A percentile compares a stretch with the other conserved stretches of the same genome.
These are phyloP conservation scores for Cladochytrium tenue DNA, from an alignment of 371 early-diverging fungal genomes.

Conservation along the genomic window DNA sequence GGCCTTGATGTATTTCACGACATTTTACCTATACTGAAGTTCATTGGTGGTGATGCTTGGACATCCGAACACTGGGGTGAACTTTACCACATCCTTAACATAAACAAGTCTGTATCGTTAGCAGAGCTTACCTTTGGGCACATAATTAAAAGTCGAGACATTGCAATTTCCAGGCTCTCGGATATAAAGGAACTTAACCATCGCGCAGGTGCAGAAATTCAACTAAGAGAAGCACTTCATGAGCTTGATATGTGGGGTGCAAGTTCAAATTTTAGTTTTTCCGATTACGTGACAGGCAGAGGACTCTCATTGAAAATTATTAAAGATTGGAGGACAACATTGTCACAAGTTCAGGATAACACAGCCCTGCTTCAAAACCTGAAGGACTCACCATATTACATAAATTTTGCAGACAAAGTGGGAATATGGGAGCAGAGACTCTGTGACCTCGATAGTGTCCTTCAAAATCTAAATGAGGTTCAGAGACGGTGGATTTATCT, in stretches of 20 bases:
- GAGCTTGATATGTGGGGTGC: slow-evolving; percentile 62
- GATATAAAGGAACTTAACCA: slow-evolving; percentile 49
- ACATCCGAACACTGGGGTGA: slow-evolving; percentile 59
- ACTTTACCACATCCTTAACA: slow-evolving; percentile 37
- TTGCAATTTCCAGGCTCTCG: slow-evolving; percentile 30
- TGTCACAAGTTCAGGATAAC: slow-evolving; percentile 56
- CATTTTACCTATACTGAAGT: slow-evolving; percentile 40
- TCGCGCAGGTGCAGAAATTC: slow-evolving; percentile 51
- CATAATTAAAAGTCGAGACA: slow-evolving; percentile 25
- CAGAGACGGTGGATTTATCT: slow-evolving; percentile 59
- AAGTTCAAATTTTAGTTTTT: slow-evolving; percentile 38
- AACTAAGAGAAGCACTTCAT: slow-evolving; percentile 53
- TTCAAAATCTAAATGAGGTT: slow-evolving; percentile 45
- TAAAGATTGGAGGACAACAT: slow-evolving; percentile 55
- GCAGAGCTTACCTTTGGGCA: slow-evolving; percentile 46
- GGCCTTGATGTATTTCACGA: slow-evolving; percentile 40
- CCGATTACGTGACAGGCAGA: slow-evolving; percentile 42
- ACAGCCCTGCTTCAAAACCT: slow-evolving; percentile 51
- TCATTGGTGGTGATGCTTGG: slow-evolving; percentile 49
- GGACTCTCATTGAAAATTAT: slow-evolving; percentile 36
- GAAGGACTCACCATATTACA: slow-evolving; percentile 54
- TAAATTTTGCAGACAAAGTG: slow-evolving; percentile 49
- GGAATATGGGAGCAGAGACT: slow-evolving; percentile 50
- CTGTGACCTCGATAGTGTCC: slow-evolving; percentile 41
- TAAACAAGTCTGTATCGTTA: slow-evolving; percentile 36